Conservation (phyloP, 2,329 filamentous ascomycete genomes). For the Claviceps sp. region DNA sequence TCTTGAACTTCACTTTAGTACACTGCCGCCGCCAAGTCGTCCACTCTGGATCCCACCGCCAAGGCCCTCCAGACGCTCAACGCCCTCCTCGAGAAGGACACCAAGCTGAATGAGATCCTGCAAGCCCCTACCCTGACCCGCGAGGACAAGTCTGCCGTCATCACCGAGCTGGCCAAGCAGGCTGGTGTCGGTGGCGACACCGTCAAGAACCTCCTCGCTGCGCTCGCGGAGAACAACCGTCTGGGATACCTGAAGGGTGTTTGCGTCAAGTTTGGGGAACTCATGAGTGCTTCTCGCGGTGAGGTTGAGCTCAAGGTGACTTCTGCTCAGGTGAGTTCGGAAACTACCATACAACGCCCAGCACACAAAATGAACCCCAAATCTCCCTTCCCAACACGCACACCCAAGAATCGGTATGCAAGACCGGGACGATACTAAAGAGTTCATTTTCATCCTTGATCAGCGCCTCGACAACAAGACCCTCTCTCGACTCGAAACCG, state of each 20-base stretch:
- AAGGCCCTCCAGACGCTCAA: conserved; percentile 62
- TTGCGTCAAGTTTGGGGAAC: conserved; percentile 69
- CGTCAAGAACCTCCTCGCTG: conserved; percentile 83
- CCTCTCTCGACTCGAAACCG: conserved; percentile 71
- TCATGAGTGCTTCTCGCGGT: conserved; percentile 81
- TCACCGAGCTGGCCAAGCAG: conserved; percentile 79
- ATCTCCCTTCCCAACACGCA: no score
- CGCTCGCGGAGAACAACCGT: conserved; percentile 94
- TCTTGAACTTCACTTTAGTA: conserved; percentile 46
- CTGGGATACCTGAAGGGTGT: conserved; percentile 71
- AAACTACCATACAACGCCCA: no score
- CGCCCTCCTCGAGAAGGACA: conserved; percentile 64
- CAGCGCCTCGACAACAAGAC: conserved; percentile 80
- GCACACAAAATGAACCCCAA: background rate
- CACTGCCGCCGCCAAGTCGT: conserved; percentile 85
- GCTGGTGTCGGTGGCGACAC: conserved; percentile 63
- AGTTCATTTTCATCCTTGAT: background rate
- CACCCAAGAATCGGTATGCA: no score
- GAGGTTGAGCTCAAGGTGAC: conserved; percentile 91
- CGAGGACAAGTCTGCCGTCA: conserved; percentile 73
- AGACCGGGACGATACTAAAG: no score
- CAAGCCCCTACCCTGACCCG: conserved; percentile 63
- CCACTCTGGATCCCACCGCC: conserved; percentile 71
- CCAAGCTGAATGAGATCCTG: conserved; percentile 68
- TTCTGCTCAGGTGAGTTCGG: conserved; percentile 65